Evolutionary conservation across 169 alveolate genomes (phyloP), one percentile per base, ranked within the genome.

Genomic region (Plasmodium cynomolgi): DNA sequence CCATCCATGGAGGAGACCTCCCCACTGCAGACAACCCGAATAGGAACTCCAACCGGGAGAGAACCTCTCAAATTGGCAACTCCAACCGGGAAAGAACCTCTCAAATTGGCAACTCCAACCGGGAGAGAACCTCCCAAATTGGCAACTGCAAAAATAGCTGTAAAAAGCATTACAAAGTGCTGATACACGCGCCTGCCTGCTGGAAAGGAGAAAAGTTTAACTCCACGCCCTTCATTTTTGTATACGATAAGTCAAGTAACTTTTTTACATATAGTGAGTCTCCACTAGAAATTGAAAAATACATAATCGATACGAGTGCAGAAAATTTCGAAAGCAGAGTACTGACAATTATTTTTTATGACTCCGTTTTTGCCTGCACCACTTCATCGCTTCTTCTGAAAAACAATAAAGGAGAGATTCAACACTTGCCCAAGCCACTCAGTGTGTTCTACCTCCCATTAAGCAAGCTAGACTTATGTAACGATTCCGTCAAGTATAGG

Each of bases 171-270:
- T 85, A 85, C 68, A 85, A 85, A 54, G 84, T 85, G 23, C 29
- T 85, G 41, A 85, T 85, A 5, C 93, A 85, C n/a, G 93, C 93
- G 8, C 93, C 93, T 68, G 93, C 93, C 37, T 85, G 93, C 44
- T 85, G 93, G 93, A 85, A 85, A 56, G 93, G 93, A 39, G 84
- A 47, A 50, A 85, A 85, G 41, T 85, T 85, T 54, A 74, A 85
- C 13, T 44, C 81, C 29, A 85, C 93, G 6, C 93, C 93, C 6
- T 85, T 47, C 71, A 56, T 85, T 47, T 85, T 85, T 54, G 85
- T 77, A 2, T 85, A 85, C 34, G 93, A 85, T 13, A 85, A 85
- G 26, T 50, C 82, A 54, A 75, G 34, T n/a, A 85, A 85, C 80
- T 85, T 85, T 85, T 85, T 75, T 75, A 85, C 80, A 9, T 85